Conservation (phyloP, 176 grass and related monocot genomes). For the Thinopyrum elongatum region DNA sequence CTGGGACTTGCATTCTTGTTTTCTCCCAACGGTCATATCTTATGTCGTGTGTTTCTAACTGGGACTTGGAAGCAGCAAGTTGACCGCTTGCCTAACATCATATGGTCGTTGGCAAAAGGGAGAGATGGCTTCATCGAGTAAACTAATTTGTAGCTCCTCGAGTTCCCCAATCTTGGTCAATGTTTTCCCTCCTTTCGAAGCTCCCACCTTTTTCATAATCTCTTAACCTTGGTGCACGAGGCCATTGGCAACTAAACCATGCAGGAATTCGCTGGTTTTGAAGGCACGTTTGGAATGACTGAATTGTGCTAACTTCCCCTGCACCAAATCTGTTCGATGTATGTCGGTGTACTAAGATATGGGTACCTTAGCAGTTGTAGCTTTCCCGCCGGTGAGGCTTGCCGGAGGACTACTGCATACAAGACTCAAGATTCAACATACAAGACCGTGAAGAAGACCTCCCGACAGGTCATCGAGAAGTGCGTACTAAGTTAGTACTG, state of each 20-base stretch:
- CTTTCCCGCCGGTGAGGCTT: too few species aligned
- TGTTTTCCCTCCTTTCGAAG: neutral
- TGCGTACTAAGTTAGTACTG: too few species aligned
- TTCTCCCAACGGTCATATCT: neutral
- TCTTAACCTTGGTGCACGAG: neutral
- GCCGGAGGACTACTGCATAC: too few species aligned
- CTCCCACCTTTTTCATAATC: neutral
- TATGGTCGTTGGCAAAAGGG: neutral
- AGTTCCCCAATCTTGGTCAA: conserved; percentile 3
- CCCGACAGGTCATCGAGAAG: too few species aligned
- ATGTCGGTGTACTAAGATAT: too few species aligned
- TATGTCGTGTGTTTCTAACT: neutral
- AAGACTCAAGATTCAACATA: too few species aligned
- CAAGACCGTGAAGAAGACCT: too few species aligned
- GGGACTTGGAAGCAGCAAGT: neutral
- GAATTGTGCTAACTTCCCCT: neutral
- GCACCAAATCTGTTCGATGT: neutral
- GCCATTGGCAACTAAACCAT: neutral
- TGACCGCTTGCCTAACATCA: neutral
- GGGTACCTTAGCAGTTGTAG: too few species aligned
- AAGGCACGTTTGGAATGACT: neutral
- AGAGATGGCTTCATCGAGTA: too few species aligned
- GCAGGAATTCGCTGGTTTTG: neutral
- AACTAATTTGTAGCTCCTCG: neutral
- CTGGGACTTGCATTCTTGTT: neutral